Base-by-base conservation (phyloP, 2,329 filamentous ascomycete genomes). In the Talaromyces funiculosus region DNA sequence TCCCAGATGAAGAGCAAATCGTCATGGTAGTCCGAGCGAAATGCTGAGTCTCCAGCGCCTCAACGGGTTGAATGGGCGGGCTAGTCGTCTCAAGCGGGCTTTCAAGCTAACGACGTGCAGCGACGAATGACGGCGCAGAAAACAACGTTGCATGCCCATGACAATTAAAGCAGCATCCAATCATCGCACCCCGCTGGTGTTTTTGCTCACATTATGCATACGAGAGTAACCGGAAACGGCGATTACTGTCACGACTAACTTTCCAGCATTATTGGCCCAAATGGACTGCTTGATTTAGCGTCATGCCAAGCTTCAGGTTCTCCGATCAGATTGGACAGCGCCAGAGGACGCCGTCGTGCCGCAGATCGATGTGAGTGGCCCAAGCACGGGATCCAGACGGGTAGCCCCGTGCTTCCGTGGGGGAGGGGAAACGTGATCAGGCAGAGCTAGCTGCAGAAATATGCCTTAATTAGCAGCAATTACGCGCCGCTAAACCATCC, bases 271-370 rank as follows among this genome's bases (percentile, higher is more conserved):
- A n/a, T n/a, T n/a, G n/a, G n/a, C n/a, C n/a, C n/a, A n/a, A n/a
- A n/a, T n/a, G n/a, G n/a, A n/a, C n/a, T n/a, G n/a, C n/a, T 22
- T 42, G 49, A 45, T 35, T 51, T 43, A 38, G 51, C 58, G 40
- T 35, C 55, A 63, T 63, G 68, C 67, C 68, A 70, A 69, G 67
- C 65, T 67, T 65, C 61, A 38, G 8, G 61, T 35, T 54, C 26
- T 29, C 9, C 22, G 33, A 9, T 7, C 12, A 35, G 59, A 70
- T 68, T 70, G 63, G 67, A 18, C n/a, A 10, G 12, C 33, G 8
- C 18, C 51, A 24, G 53, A 43, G 20, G 51, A 56, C 37, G 22
- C 55, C 57, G 10, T 31, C 26, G 45, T 31, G 29, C 16, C 20
- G 38, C 18, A n/a, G 38, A 20, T 40, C 38, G 38, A 40, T 40